These are phyloP conservation scores for Tephrocybe sp. DNA, from an alignment of 768 basidiomycete genomes.

Conservation along the genomic window DNA sequence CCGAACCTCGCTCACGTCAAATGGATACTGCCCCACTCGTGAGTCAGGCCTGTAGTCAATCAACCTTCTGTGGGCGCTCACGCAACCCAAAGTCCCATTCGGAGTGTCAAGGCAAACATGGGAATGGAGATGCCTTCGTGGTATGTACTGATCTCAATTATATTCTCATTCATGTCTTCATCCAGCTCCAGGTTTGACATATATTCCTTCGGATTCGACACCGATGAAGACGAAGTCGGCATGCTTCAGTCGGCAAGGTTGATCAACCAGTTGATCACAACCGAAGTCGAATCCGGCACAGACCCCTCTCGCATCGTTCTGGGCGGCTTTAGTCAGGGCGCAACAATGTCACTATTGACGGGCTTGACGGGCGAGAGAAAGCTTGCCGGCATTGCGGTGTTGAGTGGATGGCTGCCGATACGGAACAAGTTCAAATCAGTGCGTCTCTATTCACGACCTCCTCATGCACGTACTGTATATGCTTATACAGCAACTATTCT, in stretches of 20 bases:
- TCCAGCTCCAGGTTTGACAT: slow-evolving; percentile 70
- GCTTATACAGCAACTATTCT: slow-evolving; percentile 7
- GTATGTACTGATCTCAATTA: slow-evolving; percentile 33
- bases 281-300: slow-evolving; percentile 73
- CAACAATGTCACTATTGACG: slow-evolving; percentile 72
- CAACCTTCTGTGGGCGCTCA: too few relatives aligned
- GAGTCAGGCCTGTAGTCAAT: too few relatives aligned
- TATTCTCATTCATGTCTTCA: slow-evolving; percentile 3
- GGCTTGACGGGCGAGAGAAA: slow-evolving; percentile 67
- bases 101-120: slow-evolving; percentile 72
- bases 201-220: slow-evolving; percentile 57
- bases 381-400: slow-evolving; percentile 67
- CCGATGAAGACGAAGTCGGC: slow-evolving; percentile 72
- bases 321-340: slow-evolving; percentile 90
- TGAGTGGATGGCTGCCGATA: slow-evolving; percentile 84
- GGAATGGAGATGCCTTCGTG: slow-evolving; percentile 78
- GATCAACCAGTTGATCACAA: slow-evolving; percentile 68
- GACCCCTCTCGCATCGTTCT: slow-evolving; percentile 72
- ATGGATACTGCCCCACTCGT: slow-evolving; percentile 89
- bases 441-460: slow-evolving; percentile 17
- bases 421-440: slow-evolving; percentile 66
- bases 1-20: slow-evolving; percentile 70
- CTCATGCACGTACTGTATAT: background rate
- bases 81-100: slow-evolving; percentile 51
- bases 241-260: slow-evolving; percentile 65